phyloP scores from a whole-genome alignment of 352 stramenopile species.

The Salisapilia sapeloensis region DNA sequence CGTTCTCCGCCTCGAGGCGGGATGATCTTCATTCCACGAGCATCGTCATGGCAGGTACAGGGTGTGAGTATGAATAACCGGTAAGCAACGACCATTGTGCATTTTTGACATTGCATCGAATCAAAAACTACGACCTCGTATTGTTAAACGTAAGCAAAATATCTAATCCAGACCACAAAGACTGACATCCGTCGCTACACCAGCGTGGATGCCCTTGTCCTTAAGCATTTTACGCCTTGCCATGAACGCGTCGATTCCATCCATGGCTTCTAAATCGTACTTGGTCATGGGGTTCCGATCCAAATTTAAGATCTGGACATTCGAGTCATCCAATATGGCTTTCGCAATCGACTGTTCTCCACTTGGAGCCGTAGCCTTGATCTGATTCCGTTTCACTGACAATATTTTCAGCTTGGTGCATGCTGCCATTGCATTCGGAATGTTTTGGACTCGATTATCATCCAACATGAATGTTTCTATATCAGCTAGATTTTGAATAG shows the following conservation, averaged over 20 bases:
- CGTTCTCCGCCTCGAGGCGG: no score
- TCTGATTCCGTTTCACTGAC: conserved; percentile 34
- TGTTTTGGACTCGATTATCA: conserved; percentile 20
- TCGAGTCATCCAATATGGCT: conserved; percentile 29
- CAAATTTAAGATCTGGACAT: conserved; percentile 70
- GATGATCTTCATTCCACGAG: no score
- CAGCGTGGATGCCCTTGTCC: conserved; percentile 78
- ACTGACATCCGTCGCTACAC: conserved; percentile 58
- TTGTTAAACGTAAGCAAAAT: background rate
- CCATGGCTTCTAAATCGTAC: conserved; percentile 55
- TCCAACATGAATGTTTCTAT: conserved; percentile 58
- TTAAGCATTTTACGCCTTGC: conserved; percentile 60
- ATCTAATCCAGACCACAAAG: conserved; percentile 60
- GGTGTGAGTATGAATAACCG: no score
- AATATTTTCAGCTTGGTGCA: conserved; percentile 63
- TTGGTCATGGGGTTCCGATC: conserved; percentile 72
- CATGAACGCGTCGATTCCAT: conserved; percentile 59
- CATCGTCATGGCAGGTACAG: no score
- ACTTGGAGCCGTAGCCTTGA: conserved; percentile 7
- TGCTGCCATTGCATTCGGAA: conserved; percentile 25
- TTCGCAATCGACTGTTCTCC: conserved; percentile 33
- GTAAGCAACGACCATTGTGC: no score
- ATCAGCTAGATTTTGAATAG: conserved; percentile 22
- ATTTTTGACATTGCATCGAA: no score
- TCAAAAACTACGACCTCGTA: background rate